These are phyloP conservation scores for Cryptomeria japonica DNA, from an alignment of 75 land plant genomes.

Conservation along the genomic window DNA sequence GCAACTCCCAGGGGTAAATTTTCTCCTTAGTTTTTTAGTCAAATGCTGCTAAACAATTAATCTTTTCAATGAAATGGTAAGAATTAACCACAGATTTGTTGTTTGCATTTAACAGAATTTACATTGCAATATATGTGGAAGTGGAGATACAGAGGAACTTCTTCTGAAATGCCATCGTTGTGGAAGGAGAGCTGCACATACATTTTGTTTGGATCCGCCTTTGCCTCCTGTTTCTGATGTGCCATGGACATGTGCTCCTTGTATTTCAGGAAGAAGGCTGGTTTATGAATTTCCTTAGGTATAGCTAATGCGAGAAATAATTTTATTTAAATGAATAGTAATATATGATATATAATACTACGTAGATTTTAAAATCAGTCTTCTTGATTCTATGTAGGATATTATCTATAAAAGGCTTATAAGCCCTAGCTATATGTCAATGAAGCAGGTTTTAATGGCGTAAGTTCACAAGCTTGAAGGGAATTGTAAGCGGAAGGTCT, in stretches of 20 bases:
- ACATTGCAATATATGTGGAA: conserved; percentile 33
- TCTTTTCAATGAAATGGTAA: conserved; percentile 3
- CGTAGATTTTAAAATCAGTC: background rate
- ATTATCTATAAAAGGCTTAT: too few relatives aligned
- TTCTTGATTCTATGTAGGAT: too few relatives aligned
- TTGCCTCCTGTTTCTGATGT: conserved; percentile 25
- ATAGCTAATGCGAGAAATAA: background rate
- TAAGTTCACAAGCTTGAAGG: too few relatives aligned
- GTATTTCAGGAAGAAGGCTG: conserved; percentile 22
- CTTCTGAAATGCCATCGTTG: conserved; percentile 33
- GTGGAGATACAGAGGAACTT: conserved; percentile 32
- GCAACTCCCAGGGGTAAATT: conserved; percentile 4
- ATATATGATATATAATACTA: background rate
- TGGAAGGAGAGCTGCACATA: conserved; percentile 31
- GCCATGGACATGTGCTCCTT: conserved; percentile 37
- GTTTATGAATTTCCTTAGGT: background rate
- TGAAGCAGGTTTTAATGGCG: too few relatives aligned
- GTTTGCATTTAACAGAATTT: conserved; percentile 19
- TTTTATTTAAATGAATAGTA: background rate
- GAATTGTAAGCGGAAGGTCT: too few relatives aligned
- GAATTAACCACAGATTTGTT: background rate
- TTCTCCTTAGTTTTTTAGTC: background rate
- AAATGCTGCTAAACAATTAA: background rate
- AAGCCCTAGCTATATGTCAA: too few relatives aligned
- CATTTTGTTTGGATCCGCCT: conserved; percentile 49